A percentile compares a stretch with the other conserved stretches of the same genome.
phyloP scores from a whole-genome alignment of 257 asterid species.

The Przewalskia tangutica region DNA sequence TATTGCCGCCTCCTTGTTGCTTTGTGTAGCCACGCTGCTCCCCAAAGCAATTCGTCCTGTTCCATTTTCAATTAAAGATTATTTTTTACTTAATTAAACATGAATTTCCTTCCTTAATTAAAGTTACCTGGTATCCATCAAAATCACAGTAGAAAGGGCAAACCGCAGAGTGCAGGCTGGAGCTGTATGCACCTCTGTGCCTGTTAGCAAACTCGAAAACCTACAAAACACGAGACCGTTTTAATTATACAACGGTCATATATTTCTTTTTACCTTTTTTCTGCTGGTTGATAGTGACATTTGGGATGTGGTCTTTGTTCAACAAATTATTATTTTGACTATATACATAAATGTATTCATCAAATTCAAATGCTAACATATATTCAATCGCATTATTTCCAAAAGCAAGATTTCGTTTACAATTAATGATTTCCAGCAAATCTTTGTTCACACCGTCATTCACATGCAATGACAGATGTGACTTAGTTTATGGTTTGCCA shows the following conservation, averaged over 20 bases:
- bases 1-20: slow-evolving; percentile 63
- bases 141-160: slow-evolving; percentile 89
- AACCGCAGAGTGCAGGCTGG: slow-evolving; percentile 56
- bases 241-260: slow-evolving; percentile 14
- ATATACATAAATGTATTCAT: not conserved
- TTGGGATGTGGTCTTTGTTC: no score
- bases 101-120: not conserved
- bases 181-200: slow-evolving; percentile 81
- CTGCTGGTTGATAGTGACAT: not conserved
- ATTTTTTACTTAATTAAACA: not conserved
- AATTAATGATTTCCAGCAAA: not conserved
- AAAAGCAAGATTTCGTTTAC: not conserved
- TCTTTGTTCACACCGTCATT: not conserved
- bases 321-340: not conserved
- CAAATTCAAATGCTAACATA: not conserved
- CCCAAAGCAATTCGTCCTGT: slow-evolving; percentile 84
- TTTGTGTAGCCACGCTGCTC: slow-evolving; percentile 92
- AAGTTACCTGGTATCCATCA: slow-evolving; percentile 69
- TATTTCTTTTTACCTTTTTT: not conserved
- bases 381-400: not conserved
- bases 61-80: not conserved
- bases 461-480: not conserved
- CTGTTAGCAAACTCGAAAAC: slow-evolving; percentile 85
- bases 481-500: not conserved
- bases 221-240: slow-evolving; percentile 20